These are phyloP conservation scores for Rubus idaeus DNA, from an alignment of 306 rosid genomes.

Conservation along the genomic window DNA sequence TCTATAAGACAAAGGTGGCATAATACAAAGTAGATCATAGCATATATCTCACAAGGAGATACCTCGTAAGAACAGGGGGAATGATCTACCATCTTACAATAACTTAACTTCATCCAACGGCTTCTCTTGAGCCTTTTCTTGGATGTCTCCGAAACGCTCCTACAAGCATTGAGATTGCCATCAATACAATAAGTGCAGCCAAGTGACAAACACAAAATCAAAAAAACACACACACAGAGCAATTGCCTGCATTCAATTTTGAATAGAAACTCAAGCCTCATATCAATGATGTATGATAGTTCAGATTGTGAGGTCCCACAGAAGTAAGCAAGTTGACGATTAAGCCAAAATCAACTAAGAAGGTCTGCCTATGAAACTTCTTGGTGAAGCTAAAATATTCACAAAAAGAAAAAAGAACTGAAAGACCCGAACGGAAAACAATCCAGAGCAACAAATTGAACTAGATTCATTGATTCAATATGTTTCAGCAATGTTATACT, in stretches of 20 bases:
- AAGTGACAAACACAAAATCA: neutral
- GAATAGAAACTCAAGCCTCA: constrained; percentile 1
- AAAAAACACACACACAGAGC: neutral
- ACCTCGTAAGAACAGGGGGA: constrained; percentile 38
- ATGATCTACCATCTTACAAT: constrained; percentile 60
- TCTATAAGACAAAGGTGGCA: constrained; percentile 61
- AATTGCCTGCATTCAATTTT: neutral
- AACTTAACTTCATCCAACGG: constrained; percentile 51
- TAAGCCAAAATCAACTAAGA: neutral
- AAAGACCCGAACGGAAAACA: neutral
- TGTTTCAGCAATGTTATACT: neutral
- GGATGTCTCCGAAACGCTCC: constrained; percentile 36
- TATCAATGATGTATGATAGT: neutral
- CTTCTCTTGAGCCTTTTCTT: constrained; percentile 49
- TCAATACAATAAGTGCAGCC: constrained; percentile 23
- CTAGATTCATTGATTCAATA: neutral
- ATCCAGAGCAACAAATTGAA: neutral
- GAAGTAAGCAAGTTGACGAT: neutral
- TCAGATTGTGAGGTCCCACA: neutral
- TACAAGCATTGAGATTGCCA: constrained; percentile 38
- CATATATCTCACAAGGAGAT: constrained; percentile 52
- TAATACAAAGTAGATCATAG: constrained; percentile 69
- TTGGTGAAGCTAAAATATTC: neutral
- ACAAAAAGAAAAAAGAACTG: neutral
- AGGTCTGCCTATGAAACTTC: neutral